These are phyloP conservation scores for Casuarina cunninghamiana DNA, from an alignment of 306 rosid genomes.

Conservation along the genomic window DNA sequence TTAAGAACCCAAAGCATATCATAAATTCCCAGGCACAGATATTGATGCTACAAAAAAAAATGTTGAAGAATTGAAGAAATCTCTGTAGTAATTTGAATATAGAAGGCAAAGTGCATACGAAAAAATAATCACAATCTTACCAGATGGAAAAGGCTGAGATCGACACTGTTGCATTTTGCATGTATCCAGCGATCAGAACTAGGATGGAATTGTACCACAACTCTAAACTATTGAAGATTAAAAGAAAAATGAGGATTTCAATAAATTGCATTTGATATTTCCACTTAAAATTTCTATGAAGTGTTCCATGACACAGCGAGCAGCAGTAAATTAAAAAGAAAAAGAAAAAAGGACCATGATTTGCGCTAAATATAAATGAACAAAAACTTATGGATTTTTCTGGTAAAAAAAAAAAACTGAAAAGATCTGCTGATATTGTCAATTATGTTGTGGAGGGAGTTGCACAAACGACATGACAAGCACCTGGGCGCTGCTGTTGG, in stretches of 20 bases:
- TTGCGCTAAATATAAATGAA: no score
- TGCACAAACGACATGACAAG: no score
- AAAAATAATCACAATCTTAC: constrained; percentile 20
- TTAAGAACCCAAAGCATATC: constrained; percentile 54
- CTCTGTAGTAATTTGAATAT: constrained; percentile 11
- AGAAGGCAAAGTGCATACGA: background rate
- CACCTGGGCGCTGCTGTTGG: no score
- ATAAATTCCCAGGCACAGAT: constrained; percentile 65
- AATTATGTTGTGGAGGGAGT: no score
- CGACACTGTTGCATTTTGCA: constrained; percentile 49
- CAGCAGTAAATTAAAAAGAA: background rate
- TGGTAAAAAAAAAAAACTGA: no score
- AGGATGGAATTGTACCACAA: constrained; percentile 57
- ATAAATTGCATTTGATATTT: background rate
- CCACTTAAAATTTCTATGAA: background rate
- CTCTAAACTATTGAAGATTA: constrained; percentile 39
- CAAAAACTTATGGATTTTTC: no score
- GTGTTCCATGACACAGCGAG: background rate
- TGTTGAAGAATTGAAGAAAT: background rate
- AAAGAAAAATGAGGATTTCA: background rate
- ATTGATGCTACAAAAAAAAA: constrained; percentile 43
- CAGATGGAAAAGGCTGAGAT: constrained; percentile 61
- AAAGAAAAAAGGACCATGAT: no score
- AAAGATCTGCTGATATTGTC: no score
- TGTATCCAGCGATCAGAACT: constrained; percentile 49